A percentile compares a stretch with the other conserved stretches of the same genome.
Evolutionary conservation across 768 basidiomycete genomes (phyloP).

Genomic region (Podaxis sp.): DNA sequence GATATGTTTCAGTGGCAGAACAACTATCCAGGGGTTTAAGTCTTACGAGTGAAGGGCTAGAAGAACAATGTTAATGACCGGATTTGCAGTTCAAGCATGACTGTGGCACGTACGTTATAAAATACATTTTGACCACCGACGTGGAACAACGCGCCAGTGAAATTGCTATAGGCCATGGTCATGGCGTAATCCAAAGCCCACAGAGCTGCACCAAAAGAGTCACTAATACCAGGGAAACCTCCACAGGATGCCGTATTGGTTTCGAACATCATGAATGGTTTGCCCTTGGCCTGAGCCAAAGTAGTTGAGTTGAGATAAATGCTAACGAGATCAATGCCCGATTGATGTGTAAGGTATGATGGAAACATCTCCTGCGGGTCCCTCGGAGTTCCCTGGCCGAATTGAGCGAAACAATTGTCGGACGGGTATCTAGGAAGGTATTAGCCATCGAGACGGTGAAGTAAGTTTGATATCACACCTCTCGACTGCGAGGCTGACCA

Average conservation of each 20-base stretch:
- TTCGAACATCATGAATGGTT: slow-evolving; percentile 66
- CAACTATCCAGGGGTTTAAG: background rate
- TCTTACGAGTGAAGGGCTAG: slow-evolving; percentile 57
- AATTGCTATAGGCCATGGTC: slow-evolving; percentile 57
- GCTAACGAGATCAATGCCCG: slow-evolving; percentile 46
- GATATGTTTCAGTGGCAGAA: slow-evolving; percentile 6
- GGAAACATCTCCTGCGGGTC: slow-evolving; percentile 53
- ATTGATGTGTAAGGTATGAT: slow-evolving; percentile 62
- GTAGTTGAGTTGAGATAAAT: slow-evolving; percentile 52
- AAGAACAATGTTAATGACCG: slow-evolving; percentile 46
- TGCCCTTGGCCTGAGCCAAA: slow-evolving; percentile 40
- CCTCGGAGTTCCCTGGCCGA: slow-evolving; percentile 37
- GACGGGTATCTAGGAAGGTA: slow-evolving; percentile 50
- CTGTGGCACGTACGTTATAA: slow-evolving; percentile 54
- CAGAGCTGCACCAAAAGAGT: slow-evolving; percentile 62
- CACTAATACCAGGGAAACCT: slow-evolving; percentile 62
- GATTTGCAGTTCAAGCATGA: slow-evolving; percentile 16
- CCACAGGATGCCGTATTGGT: slow-evolving; percentile 72
- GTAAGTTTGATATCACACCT: slow-evolving; percentile 37
- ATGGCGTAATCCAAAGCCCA: slow-evolving; percentile 66
- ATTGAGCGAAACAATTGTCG: slow-evolving; percentile 61
- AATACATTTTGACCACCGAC: slow-evolving; percentile 64
- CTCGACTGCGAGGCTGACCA: slow-evolving; percentile 56
- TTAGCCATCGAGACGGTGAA: slow-evolving; percentile 25
- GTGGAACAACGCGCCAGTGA: slow-evolving; percentile 49